Evolutionary conservation across 2,329 filamentous ascomycete species (phyloP).

Genomic region (Ceratocystis cubensis): DNA sequence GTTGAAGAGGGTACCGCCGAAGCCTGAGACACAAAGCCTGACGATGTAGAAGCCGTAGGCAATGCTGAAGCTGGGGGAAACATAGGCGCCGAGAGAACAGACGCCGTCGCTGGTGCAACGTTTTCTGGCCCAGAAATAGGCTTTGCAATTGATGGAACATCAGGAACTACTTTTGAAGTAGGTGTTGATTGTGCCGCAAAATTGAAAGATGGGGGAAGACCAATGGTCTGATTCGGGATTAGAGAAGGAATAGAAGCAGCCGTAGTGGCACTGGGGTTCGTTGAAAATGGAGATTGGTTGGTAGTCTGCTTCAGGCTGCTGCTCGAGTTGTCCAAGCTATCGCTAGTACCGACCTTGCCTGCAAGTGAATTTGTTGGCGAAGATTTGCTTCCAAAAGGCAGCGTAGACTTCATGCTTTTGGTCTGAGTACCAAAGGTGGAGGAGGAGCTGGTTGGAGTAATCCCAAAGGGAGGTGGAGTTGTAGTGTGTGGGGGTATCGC

Average conservation of each 20-base stretch:
- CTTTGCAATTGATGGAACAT: background rate
- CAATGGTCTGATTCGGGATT: background rate
- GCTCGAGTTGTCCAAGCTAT: too few relatives aligned
- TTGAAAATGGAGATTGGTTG: background rate
- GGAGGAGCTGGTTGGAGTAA: background rate
- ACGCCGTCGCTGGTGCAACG: background rate
- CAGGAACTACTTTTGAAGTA: background rate
- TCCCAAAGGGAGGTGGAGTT: background rate
- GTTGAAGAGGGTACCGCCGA: background rate
- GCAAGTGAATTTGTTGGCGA: background rate
- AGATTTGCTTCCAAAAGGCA: too few relatives aligned
- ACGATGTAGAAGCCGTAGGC: background rate
- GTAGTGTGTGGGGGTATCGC: background rate
- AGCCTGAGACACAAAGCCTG: background rate
- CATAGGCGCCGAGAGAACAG: background rate
- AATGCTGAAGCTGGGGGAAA: background rate
- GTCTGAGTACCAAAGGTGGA: background rate
- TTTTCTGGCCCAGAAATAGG: background rate
- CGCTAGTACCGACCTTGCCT: too few relatives aligned
- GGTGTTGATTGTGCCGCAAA: slow-evolving; percentile 2
- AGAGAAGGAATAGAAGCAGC: background rate
- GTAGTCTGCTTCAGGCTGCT: too few relatives aligned
- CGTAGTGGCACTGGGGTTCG: background rate
- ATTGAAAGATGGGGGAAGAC: background rate
- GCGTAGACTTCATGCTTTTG: background rate